Percentiles rank a stretch among this genome's conserved stretches.
These are phyloP conservation scores for Saturnispora gosingensis DNA, from an alignment of 805 yeast species.

Conservation along the genomic window DNA sequence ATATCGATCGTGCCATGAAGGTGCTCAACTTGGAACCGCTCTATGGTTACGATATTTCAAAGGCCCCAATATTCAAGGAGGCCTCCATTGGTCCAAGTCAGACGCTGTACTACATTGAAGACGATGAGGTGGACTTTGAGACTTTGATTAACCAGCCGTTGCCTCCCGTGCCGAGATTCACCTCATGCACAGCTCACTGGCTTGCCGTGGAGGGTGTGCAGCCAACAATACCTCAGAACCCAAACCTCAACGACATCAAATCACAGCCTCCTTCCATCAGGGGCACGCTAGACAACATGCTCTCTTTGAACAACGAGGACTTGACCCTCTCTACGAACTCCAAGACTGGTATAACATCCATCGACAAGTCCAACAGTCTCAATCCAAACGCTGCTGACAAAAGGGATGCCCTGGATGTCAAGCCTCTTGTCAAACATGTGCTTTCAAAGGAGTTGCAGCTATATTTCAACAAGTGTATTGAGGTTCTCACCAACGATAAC, in stretches of 20 bases:
- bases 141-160: constrained; percentile 86
- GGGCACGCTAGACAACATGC: constrained; percentile 69
- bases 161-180: constrained; percentile 89
- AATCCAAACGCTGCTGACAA: constrained; percentile 20
- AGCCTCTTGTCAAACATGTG: constrained; percentile 91
- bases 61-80: constrained; percentile 72
- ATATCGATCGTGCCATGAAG: constrained; percentile 70
- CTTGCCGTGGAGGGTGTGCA: constrained; percentile 97
- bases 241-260: constrained; percentile 70
- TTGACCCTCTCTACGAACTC: constrained; percentile 23
- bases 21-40: constrained; percentile 89
- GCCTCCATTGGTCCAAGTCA: constrained; percentile 90
- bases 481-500: constrained; percentile 51
- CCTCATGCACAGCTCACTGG: constrained; percentile 95
- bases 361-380: constrained; percentile 15
- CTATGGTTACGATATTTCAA: constrained; percentile 72
- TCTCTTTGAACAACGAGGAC: constrained; percentile 42
- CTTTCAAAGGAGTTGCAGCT: constrained; percentile 88
- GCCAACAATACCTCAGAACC: constrained; percentile 96
- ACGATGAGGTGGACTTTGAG: constrained; percentile 91
- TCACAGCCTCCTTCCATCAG: constrained; percentile 67
- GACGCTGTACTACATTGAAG: constrained; percentile 82
- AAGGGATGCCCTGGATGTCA: constrained; percentile 47
- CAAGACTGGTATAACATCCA: constrained; percentile 21
- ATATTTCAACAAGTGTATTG: constrained; percentile 83